phyloP scores from a whole-genome alignment of 306 rosid genomes.

The Benincasa hispida region DNA sequence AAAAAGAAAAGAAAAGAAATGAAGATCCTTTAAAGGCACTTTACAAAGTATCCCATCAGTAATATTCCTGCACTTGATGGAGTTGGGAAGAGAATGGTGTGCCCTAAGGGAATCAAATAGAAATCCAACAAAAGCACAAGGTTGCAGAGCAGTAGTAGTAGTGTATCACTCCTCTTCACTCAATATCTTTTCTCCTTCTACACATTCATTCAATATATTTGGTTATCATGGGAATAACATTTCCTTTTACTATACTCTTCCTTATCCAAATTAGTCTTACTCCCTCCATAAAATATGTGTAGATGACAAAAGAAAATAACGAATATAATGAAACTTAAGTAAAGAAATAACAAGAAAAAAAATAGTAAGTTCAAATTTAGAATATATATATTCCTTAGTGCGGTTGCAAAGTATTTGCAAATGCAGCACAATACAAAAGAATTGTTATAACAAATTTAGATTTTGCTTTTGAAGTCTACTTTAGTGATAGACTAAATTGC shows the following conservation, averaged over 20 bases:
- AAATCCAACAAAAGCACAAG: neutral
- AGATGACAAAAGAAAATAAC: no score
- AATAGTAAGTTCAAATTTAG: no score
- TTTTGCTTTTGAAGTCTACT: no score
- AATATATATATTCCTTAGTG: no score
- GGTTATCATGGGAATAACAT: neutral
- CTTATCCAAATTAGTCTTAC: neutral
- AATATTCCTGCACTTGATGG: neutral
- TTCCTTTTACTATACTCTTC: neutral
- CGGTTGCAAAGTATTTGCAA: no score
- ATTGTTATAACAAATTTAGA: no score
- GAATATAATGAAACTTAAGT: no score
- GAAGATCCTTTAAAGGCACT: constrained; percentile 2
- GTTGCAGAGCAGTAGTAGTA: neutral
- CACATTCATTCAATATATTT: neutral
- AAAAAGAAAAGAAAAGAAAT: no score
- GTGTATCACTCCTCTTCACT: neutral
- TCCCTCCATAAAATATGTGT: no score
- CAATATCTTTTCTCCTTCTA: neutral
- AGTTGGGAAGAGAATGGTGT: neutral
- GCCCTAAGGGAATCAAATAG: neutral
- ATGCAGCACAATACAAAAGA: no score
- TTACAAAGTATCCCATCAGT: constrained; percentile 1
- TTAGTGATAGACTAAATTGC: no score
- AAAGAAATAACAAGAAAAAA: no score